Base-by-base conservation (phyloP, 1,139 yeast species). In the Ashbya aceris region DNA sequence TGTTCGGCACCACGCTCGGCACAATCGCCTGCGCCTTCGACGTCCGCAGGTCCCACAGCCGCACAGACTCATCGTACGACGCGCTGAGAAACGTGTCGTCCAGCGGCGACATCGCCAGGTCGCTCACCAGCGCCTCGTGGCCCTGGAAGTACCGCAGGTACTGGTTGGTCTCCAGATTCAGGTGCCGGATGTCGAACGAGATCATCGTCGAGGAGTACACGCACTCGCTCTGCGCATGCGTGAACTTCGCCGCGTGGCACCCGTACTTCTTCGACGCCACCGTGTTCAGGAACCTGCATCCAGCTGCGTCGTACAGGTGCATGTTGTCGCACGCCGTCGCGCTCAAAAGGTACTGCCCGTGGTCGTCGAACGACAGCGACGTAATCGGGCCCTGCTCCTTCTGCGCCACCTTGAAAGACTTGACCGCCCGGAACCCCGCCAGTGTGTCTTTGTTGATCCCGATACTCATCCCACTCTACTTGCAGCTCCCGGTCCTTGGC, bases 181-280 rank as follows among this genome's bases (percentile, higher is more conserved):
- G 68, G 54, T 83, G 81, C 49, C 97, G 64, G 29, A 81, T 73
- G 38, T 82, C 82, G 56, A 89, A 79, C 49, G 84, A 81, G 31
- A 69, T 77, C 56, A 79, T 74, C 0, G 97, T 85, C 3, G 96
- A 83, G 1, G 95, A 89, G 57, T 84, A 86, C 4, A 91, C 68
- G 54, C 93, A 81, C 51, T 82, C 78, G 44, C 77, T 71, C 35
- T 78, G 81, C 37, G 74, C 72, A 55, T 86, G 95, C 1, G 96
- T 80, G 61, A 91, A 91, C 39, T 79, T 70, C 2, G 96, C 96
- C 34, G 85, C 65, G 56, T 85, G 87, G 44, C 89, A 86, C 0
- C 99, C 98, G 54, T 91, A 91, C 58, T 91, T 91, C 63, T 86
- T 91, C 20, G 94, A 81, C 49, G 77, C 82, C 5, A 85, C 73